Conservation (phyloP, 1,139 yeast species). For the Saccharomyces hybrid region DNA sequence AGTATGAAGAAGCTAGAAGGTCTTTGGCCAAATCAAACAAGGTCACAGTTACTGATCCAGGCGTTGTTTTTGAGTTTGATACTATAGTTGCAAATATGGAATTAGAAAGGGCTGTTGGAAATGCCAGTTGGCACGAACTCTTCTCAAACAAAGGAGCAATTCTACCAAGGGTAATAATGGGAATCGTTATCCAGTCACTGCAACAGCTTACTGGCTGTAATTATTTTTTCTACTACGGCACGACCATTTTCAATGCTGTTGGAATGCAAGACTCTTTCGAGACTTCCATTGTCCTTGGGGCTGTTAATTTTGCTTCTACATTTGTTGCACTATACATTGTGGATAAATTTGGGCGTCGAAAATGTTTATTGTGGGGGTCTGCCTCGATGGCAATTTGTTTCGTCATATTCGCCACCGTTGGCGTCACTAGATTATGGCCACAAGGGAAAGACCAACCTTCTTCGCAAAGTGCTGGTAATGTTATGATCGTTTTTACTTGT, state of each 20-base stretch:
- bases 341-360: slow-evolving; percentile 61
- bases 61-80: slow-evolving; percentile 49
- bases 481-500: slow-evolving; percentile 6
- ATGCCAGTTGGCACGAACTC: slow-evolving; percentile 33
- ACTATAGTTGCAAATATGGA: slow-evolving; percentile 54
- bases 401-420: slow-evolving; percentile 55
- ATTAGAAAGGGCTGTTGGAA: slow-evolving; percentile 34
- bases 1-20: slow-evolving; percentile 47
- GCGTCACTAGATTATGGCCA: slow-evolving; percentile 51
- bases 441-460: slow-evolving; percentile 45
- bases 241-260: slow-evolving; percentile 5
- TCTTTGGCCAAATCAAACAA: slow-evolving; percentile 40
- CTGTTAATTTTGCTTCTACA: slow-evolving; percentile 67
- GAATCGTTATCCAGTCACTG: slow-evolving; percentile 46
- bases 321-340: slow-evolving; percentile 56
- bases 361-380: slow-evolving; percentile 52
- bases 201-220: slow-evolving; percentile 5
- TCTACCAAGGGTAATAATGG: slow-evolving; percentile 53
- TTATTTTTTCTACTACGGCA: slow-evolving; percentile 6
- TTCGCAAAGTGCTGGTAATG: slow-evolving; percentile 22
- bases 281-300: slow-evolving; percentile 65
- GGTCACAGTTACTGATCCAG: slow-evolving; percentile 37
- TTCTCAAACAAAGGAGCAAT: slow-evolving; percentile 33
- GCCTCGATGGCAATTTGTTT: slow-evolving; percentile 54
- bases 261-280: slow-evolving; percentile 63